Evolutionary conservation across 495 filamentous ascomycete genomes (phyloP).

Genomic region (Aspergillus saccharolyticus): DNA sequence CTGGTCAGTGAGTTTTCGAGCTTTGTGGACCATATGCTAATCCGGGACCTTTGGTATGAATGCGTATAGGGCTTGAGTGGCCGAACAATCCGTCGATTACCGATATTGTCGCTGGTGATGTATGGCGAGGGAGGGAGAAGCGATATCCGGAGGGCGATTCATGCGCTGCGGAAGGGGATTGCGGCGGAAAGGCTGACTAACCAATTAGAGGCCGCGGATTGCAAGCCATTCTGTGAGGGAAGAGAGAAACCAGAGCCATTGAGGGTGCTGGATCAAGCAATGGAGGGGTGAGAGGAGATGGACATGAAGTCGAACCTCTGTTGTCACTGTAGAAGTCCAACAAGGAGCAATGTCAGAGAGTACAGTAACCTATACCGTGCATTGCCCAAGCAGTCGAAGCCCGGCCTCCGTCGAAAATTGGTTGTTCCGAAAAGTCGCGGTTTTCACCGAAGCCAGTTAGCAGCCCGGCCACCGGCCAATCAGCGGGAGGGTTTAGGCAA

Average conservation of each 20-base stretch:
- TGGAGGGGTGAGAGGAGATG: background rate
- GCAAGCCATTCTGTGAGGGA: background rate
- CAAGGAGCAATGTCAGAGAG: too few species aligned
- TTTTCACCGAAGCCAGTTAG: constrained; percentile 36
- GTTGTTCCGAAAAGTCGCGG: constrained; percentile 35
- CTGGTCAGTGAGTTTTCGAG: constrained; percentile 7
- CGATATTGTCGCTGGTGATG: constrained; percentile 19
- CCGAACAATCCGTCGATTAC: constrained; percentile 22
- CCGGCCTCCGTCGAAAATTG: constrained; percentile 15
- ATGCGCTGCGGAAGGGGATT: constrained; percentile 18
- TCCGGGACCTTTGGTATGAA: background rate
- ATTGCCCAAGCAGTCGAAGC: constrained; percentile 5
- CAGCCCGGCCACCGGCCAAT: constrained; percentile 29
- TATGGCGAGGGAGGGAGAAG: constrained; percentile 13
- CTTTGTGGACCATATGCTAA: background rate
- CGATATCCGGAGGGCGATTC: constrained; percentile 17
- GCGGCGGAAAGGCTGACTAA: constrained; percentile 15
- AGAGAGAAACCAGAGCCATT: background rate
- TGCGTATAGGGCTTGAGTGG: constrained; percentile 24
- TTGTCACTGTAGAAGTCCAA: too few species aligned
- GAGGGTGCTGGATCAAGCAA: background rate
- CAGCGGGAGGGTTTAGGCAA: constrained; percentile 39
- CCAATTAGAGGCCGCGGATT: constrained; percentile 1
- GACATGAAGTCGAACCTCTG: background rate
- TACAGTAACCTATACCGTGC: too few species aligned